Evolutionary conservation across 352 stramenopile species (phyloP).

Genomic region (Pythium catenulatum): DNA sequence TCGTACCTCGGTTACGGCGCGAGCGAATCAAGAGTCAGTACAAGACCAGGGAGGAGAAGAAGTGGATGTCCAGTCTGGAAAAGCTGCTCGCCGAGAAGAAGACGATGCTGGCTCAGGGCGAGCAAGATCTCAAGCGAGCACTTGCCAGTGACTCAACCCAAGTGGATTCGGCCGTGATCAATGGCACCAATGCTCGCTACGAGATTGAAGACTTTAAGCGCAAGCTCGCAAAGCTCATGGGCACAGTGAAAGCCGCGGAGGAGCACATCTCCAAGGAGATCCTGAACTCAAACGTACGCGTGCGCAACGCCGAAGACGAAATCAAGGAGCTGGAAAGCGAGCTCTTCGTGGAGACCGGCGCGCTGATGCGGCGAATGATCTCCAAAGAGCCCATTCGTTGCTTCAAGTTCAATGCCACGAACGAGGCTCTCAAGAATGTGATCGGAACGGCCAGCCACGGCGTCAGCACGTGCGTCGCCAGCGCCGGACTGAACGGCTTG

Average conservation of each 20-base stretch:
- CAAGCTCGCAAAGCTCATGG: slow-evolving; percentile 86
- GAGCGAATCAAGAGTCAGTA: slow-evolving; percentile 81
- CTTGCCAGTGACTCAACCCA: slow-evolving; percentile 79
- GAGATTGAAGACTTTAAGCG: slow-evolving; percentile 88
- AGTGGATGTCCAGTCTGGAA: slow-evolving; percentile 72
- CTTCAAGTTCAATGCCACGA: slow-evolving; percentile 86
- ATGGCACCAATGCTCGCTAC: slow-evolving; percentile 74
- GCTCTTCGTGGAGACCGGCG: slow-evolving; percentile 79
- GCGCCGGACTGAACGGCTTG: slow-evolving; percentile 68
- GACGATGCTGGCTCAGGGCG: slow-evolving; percentile 72
- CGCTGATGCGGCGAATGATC: slow-evolving; percentile 84
- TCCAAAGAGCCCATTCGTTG: slow-evolving; percentile 82
- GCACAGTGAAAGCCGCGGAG: slow-evolving; percentile 75
- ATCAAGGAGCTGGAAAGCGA: slow-evolving; percentile 85
- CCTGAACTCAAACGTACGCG: slow-evolving; percentile 78
- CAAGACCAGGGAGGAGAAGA: slow-evolving; percentile 76
- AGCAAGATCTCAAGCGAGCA: slow-evolving; percentile 81
- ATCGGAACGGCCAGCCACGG: slow-evolving; percentile 84
- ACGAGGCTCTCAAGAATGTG: slow-evolving; percentile 85
- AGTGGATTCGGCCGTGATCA: slow-evolving; percentile 85
- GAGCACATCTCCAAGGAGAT: slow-evolving; percentile 80
- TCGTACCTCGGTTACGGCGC: slow-evolving; percentile 75
- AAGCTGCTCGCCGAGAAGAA: slow-evolving; percentile 81
- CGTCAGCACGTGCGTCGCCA: slow-evolving; percentile 77
- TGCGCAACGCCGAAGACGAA: slow-evolving; percentile 82